phyloP scores from a whole-genome alignment of 2,329 filamentous ascomycete species.

The Rhynchosporium graminicola region DNA sequence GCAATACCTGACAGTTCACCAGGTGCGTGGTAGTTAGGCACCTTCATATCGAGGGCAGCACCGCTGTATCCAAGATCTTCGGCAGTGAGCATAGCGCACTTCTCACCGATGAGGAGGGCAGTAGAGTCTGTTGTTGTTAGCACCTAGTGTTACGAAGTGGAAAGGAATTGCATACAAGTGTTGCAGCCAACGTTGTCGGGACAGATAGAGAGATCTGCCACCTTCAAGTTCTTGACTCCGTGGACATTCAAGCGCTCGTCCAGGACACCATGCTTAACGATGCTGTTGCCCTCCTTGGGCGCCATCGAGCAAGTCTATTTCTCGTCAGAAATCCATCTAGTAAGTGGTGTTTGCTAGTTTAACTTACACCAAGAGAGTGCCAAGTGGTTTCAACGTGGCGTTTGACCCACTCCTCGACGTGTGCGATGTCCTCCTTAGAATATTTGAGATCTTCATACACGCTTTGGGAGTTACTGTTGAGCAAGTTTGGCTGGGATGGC shows the following conservation, averaged over 20 bases:
- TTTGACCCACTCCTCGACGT: conserved; percentile 55
- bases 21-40: conserved; percentile 62
- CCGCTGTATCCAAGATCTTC: conserved; percentile 51
- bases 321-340: conserved; percentile 27
- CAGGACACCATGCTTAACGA: conserved; percentile 59
- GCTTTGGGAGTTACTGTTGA: conserved; percentile 66
- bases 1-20: conserved; percentile 44
- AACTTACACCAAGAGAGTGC: conserved; percentile 45
- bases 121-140: conserved; percentile 58
- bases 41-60: conserved; percentile 73
- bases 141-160: conserved; percentile 19
- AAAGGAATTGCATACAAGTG: conserved; percentile 38
- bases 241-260: conserved; percentile 45
- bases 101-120: conserved; percentile 46
- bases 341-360: background rate
- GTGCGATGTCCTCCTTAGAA: conserved; percentile 56
- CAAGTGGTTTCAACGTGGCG: conserved; percentile 52
- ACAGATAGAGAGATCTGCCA: conserved; percentile 45
- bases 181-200: conserved; percentile 47
- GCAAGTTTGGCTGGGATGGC: conserved; percentile 45
- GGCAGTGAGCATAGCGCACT: conserved; percentile 45
- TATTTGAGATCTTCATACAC: conserved; percentile 68
- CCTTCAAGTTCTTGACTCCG: conserved; percentile 45
- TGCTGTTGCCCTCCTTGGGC: conserved; percentile 60
- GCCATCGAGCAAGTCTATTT: conserved; percentile 48